Conservation (phyloP, 306 rosid genomes). For the Rubus parviflorus region DNA sequence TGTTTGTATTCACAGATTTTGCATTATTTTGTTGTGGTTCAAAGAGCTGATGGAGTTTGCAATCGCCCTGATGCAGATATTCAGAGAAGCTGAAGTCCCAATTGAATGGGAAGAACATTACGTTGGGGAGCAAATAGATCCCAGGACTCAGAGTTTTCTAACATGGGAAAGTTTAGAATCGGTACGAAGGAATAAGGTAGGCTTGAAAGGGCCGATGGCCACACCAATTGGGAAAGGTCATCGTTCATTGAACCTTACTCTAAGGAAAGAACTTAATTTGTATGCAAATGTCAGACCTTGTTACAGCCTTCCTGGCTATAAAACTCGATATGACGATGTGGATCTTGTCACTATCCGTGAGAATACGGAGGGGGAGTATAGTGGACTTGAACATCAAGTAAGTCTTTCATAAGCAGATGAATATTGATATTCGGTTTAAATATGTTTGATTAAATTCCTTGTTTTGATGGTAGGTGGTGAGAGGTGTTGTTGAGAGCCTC, state of each 20-base stretch:
- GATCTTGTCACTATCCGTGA: constrained; percentile 95
- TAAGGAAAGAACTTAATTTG: constrained; percentile 92
- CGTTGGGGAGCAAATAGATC: constrained; percentile 76
- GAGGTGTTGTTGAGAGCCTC: constrained; percentile 98
- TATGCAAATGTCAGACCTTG: constrained; percentile 99
- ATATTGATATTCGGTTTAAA: constrained; percentile 13
- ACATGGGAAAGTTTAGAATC: constrained; percentile 99
- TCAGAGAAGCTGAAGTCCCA: constrained; percentile 70
- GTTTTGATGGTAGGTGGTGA: constrained; percentile 71
- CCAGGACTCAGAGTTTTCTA: constrained; percentile 86
- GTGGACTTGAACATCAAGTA: constrained; percentile 99
- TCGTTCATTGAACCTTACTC: constrained; percentile 95
- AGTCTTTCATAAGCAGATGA: constrained; percentile 22
- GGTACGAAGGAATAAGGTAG: constrained; percentile 69
- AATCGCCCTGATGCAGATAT: constrained; percentile 48
- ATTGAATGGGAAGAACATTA: constrained; percentile 98
- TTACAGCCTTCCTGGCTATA: constrained; percentile 90
- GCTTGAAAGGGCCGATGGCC: constrained; percentile 99
- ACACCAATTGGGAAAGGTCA: constrained; percentile 98
- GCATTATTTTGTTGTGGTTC: background rate
- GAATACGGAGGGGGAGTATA: constrained; percentile 95
- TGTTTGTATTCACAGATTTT: background rate
- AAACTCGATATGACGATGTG: constrained; percentile 87
- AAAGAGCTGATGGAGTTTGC: background rate
- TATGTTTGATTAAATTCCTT: constrained; percentile 24